phyloP scores from a whole-genome alignment of 75 land plant genomes.

The Azolla pinnata region DNA sequence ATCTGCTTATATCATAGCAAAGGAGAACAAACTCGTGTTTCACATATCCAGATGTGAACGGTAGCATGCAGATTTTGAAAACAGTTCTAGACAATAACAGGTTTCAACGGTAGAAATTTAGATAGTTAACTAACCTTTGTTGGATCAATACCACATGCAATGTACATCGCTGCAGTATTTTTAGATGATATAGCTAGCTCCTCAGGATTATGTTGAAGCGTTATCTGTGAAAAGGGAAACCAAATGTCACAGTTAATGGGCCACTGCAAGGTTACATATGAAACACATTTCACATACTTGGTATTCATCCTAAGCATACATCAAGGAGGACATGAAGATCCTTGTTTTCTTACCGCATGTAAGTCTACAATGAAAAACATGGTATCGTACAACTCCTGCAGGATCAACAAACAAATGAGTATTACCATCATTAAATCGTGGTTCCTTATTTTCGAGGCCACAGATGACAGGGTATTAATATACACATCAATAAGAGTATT shows the following conservation, averaged over 20 bases:
- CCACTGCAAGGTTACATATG: not conserved
- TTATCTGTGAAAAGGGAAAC: constrained; percentile 40
- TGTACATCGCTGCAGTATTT: constrained; percentile 80
- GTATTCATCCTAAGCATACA: not conserved
- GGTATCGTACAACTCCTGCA: constrained; percentile 74
- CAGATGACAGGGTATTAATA: not conserved
- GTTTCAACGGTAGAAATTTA: too few relatives aligned
- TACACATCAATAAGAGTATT: too few relatives aligned
- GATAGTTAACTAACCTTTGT: too few relatives aligned
- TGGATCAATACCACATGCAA: constrained; percentile 93
- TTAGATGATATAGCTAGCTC: constrained; percentile 60
- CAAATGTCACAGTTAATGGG: not conserved
- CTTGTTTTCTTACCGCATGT: constrained; percentile 63
- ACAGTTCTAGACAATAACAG: too few relatives aligned
- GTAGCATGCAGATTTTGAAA: too few relatives aligned
- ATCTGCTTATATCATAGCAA: too few relatives aligned
- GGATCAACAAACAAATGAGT: constrained; percentile 3
- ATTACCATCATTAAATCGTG: not conserved
- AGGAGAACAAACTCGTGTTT: too few relatives aligned
- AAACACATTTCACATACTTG: not conserved
- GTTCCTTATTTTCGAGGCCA: not conserved
- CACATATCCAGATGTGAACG: too few relatives aligned
- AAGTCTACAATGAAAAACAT: constrained; percentile 90
- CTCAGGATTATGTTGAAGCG: constrained; percentile 67
- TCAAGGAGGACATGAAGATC: not conserved